Conservation (phyloP, 768 basidiomycete species). For the Suillus occidentalis region DNA sequence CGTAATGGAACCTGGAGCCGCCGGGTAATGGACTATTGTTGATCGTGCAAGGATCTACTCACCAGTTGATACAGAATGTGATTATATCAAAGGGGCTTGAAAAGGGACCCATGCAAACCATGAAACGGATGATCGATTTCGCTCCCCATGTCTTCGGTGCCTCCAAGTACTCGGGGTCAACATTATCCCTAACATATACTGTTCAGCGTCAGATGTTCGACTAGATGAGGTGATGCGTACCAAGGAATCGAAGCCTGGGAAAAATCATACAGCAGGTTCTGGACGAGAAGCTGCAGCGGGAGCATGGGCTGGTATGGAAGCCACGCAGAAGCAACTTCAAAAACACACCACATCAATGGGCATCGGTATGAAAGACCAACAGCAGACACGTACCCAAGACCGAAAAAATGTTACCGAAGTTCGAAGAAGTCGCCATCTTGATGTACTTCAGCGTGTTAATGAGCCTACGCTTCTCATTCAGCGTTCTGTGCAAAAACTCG, state of each 20-base stretch:
- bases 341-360: not conserved
- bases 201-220: constrained; percentile 11
- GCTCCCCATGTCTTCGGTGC: constrained; percentile 33
- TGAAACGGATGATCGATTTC: constrained; percentile 35
- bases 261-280: constrained; percentile 37
- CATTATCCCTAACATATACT: constrained; percentile 31
- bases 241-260: constrained; percentile 39
- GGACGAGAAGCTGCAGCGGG: constrained; percentile 32
- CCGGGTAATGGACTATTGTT: not conserved
- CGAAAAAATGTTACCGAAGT: constrained; percentile 36
- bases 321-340: constrained; percentile 37
- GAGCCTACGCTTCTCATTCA: constrained; percentile 27
- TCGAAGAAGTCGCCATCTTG: constrained; percentile 38
- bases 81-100: constrained; percentile 37
- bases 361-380: not conserved
- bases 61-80: constrained; percentile 36
- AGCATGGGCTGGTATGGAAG: constrained; percentile 38
- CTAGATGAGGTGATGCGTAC: constrained; percentile 13
- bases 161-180: constrained; percentile 37
- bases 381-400: constrained; percentile 24
- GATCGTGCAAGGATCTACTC: not conserved
- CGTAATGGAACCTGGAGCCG: constrained; percentile 30
- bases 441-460: constrained; percentile 38
- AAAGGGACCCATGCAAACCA: constrained; percentile 36
- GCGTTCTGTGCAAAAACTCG: not conserved